Base-by-base conservation (phyloP, 1,284 basidiomycete genomes). In the Cryptococcus wingfieldii region DNA sequence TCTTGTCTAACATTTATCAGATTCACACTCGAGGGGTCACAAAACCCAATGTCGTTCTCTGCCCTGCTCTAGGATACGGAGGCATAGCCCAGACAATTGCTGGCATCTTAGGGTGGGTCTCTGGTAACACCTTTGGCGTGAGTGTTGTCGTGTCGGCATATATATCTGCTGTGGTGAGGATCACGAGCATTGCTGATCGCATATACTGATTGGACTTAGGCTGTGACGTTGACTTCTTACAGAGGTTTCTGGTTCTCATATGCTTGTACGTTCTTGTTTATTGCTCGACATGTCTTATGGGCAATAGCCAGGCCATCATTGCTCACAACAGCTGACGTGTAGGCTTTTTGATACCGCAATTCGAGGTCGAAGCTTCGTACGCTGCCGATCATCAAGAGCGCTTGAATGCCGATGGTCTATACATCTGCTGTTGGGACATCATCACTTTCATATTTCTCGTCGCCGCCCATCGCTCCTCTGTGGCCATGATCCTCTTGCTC, bases 211-310 rank as follows among this genome's bases (percentile, higher is more conserved):
- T 34, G 31, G 10, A 34, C 10, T 42, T 16, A 42, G 59, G 77
- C 77, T 16, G 78, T 82, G 81, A 92, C 89, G 0, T 91, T 92
- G 80, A 79, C 86, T 0, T 85, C 85, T 1, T 93, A 88, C 66
- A 89, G 89, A 53, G 84, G 84, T 1, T 92, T 91, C 80, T 90
- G 89, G 89, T 77, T 89, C 75, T 88, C 86, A 2, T 90, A 83
- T 54, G 65, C 61, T 16, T 42, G 64, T 67, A 42, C 56, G 61
- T 18, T 13, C 39, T 25, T 19, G 4, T 25, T 18, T 18, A 16
- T 4, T 13, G n/a, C 18, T 18, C 27, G 16, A 14, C 23, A 8
- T 19, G 27, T 19, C 3, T 5, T 18, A 23, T 14, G 19, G 12
- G 16, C 14, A 12, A 19, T 27, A 68, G 23, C 23, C 23, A 23